Evolutionary conservation across 1,284 basidiomycete genomes (phyloP).

Genomic region (Apiotrichum siamense): DNA sequence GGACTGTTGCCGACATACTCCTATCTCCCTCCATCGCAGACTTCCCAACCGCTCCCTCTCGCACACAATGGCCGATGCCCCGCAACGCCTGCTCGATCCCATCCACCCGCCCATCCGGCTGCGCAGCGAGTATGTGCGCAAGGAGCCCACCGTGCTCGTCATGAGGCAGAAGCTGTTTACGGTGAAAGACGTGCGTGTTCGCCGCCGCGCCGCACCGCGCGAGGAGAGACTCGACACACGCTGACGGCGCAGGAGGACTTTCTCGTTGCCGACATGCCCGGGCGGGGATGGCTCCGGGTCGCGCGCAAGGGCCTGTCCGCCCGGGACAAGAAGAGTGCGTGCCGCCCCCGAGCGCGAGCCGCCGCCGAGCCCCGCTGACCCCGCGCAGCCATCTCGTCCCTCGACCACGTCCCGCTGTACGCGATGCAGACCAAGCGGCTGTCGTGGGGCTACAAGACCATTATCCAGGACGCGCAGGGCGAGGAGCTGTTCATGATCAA

Average conservation of each 20-base stretch:
- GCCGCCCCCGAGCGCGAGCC: no score
- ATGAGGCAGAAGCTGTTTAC: constrained; percentile 2
- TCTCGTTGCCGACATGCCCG: background rate
- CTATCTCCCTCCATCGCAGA: no score
- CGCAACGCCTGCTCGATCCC: constrained; percentile 8
- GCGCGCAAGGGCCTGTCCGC: background rate
- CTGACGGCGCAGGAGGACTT: constrained; percentile 4
- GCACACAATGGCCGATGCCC: background rate
- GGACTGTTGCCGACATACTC: no score
- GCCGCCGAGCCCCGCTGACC: no score
- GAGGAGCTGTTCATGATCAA: background rate
- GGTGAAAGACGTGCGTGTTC: background rate
- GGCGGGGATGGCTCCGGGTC: background rate
- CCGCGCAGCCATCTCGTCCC: background rate
- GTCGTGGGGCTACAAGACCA: no score
- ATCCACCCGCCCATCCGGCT: background rate
- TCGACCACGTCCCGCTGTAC: constrained; percentile 2
- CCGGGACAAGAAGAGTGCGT: constrained; percentile 1
- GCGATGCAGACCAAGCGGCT: background rate
- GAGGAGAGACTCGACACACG: no score
- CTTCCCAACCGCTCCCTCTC: no score
- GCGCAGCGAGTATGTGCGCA: background rate
- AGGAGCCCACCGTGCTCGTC: background rate
- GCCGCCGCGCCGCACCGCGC: no score
- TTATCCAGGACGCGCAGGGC: background rate